Evolutionary conservation across 495 filamentous ascomycete genomes (phyloP).

Genomic region (Daldinia caldariorum): DNA sequence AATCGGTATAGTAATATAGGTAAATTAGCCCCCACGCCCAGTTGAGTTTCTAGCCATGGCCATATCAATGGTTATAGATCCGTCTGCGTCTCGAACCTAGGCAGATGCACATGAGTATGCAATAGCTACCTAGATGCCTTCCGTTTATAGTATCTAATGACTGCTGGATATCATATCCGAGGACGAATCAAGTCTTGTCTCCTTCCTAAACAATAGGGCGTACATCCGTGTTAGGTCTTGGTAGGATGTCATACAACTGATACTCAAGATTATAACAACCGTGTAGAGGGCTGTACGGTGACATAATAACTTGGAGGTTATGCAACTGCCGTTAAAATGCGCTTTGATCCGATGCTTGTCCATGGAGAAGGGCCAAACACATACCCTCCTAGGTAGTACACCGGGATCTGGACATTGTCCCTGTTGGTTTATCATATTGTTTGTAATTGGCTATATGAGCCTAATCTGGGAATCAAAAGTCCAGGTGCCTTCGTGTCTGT

Average conservation of each 20-base stretch:
- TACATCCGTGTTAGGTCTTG: not conserved
- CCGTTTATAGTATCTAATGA: not conserved
- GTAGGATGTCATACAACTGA: slow-evolving; percentile 14
- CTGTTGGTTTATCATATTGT: not conserved
- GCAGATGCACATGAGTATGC: not conserved
- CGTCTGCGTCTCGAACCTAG: slow-evolving; percentile 13
- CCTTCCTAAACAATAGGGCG: not conserved
- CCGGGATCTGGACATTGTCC: not conserved
- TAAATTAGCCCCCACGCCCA: slow-evolving; percentile 30
- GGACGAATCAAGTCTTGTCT: not conserved
- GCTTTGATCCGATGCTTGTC: slow-evolving; percentile 4
- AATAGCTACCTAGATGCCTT: not conserved
- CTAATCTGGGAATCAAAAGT: not conserved
- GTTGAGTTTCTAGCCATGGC: slow-evolving; percentile 13
- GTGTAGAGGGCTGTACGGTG: slow-evolving; percentile 25
- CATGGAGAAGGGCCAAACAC: slow-evolving; percentile 24
- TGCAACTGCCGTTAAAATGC: slow-evolving; percentile 38
- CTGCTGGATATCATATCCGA: not conserved
- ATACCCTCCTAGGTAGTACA: too few relatives aligned
- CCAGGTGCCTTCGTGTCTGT: slow-evolving; percentile 4
- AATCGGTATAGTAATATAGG: slow-evolving; percentile 14
- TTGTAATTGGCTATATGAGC: not conserved
- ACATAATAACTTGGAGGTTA: slow-evolving; percentile 29
- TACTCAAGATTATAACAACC: slow-evolving; percentile 10
- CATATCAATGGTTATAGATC: slow-evolving; percentile 13